A percentile compares a stretch with the other conserved stretches of the same genome.
Evolutionary conservation across 208 protist genomes (phyloP).

Genomic region (Borovskyia barvae): DNA sequence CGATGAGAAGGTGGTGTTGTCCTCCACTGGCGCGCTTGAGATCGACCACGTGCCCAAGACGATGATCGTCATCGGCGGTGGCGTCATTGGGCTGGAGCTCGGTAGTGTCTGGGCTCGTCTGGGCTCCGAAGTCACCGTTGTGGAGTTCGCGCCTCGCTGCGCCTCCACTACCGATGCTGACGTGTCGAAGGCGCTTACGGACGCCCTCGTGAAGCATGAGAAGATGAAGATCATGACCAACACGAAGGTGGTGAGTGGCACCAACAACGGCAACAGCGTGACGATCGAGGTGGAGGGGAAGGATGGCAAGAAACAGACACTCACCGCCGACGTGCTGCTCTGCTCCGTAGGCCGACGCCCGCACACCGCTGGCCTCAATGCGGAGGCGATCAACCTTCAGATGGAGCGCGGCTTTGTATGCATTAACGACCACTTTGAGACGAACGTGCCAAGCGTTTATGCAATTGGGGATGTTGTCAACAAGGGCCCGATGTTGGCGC

Average conservation of each 20-base stretch:
- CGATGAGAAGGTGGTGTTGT: constrained; percentile 98
- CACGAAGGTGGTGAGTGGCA: constrained; percentile 89
- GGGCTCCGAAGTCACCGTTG: constrained; percentile 97
- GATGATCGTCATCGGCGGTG: constrained; percentile 98
- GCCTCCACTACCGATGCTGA: constrained; percentile 85
- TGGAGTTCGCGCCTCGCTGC: constrained; percentile 96
- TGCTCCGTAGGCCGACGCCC: constrained; percentile 97
- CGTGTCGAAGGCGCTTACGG: constrained; percentile 74
- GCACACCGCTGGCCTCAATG: constrained; percentile 93
- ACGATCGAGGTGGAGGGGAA: constrained; percentile 91
- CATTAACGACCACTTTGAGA: constrained; percentile 95
- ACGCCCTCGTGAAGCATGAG: constrained; percentile 86
- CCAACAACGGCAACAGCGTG: constrained; percentile 74
- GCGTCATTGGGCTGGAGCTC: constrained; percentile 99
- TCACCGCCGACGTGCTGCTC: constrained; percentile 94
- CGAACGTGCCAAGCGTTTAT: constrained; percentile 95
- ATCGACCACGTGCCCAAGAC: constrained; percentile 95
- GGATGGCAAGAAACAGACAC: constrained; percentile 77
- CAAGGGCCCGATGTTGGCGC: constrained; percentile 99
- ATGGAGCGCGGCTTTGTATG: constrained; percentile 90
- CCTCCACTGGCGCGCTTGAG: constrained; percentile 97
- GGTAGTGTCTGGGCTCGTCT: constrained; percentile 98
- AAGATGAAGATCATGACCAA: constrained; percentile 90
- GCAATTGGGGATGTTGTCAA: constrained; percentile 99
- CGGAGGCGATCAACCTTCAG: constrained; percentile 93